These are phyloP conservation scores for Carex pumila DNA, from an alignment of 176 grass and related monocot genomes.

Conservation along the genomic window DNA sequence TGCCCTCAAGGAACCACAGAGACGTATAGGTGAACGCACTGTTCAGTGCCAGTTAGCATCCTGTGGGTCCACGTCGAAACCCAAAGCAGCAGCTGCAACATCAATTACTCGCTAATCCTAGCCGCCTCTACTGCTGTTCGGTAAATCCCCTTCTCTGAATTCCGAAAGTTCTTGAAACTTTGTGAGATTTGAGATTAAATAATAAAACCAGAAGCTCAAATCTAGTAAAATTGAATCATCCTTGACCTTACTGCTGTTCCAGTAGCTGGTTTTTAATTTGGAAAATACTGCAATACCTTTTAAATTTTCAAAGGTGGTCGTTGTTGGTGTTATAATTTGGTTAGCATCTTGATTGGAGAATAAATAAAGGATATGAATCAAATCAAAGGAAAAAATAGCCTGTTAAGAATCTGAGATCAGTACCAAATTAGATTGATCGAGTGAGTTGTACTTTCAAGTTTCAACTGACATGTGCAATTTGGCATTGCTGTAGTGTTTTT, in stretches of 20 bases:
- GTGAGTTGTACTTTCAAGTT: not conserved
- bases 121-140: no score
- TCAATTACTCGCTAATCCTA: not conserved
- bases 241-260: no score
- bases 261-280: not conserved
- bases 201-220: no score
- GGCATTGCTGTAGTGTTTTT: not conserved
- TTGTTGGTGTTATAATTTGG: not conserved
- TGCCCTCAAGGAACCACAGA: slow-evolving; percentile 44
- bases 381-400: not conserved
- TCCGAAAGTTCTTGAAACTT: no score
- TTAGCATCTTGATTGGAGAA: not conserved
- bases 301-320: not conserved
- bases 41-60: slow-evolving; percentile 53
- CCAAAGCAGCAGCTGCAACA: not conserved
- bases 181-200: no score
- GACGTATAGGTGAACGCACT: slow-evolving; percentile 36
- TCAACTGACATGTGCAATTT: not conserved
- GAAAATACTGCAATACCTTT: not conserved
- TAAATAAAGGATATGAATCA: not conserved
- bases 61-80: slow-evolving; percentile 24
- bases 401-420: not conserved
- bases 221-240: no score
- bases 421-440: not conserved
- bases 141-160: no score